Evolutionary conservation across 2,329 filamentous ascomycete genomes (phyloP).

Genomic region (Phyllosticta citribraziliensis): DNA sequence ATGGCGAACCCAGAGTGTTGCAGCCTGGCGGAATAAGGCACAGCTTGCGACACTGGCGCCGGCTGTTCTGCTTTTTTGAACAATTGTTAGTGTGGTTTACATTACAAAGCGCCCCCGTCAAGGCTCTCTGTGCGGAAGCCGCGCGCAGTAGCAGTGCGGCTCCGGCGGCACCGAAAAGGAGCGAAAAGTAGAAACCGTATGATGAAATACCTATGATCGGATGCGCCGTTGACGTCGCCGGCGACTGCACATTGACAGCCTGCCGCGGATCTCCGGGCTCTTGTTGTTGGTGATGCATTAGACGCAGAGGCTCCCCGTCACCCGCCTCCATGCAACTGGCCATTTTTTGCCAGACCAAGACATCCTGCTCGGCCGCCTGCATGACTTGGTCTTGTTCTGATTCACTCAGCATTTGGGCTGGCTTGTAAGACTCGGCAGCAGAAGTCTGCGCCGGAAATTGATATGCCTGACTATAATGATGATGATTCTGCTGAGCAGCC

Average conservation of each 20-base stretch:
- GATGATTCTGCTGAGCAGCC: conserved; percentile 4
- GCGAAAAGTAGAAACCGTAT: not conserved
- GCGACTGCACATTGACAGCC: not conserved
- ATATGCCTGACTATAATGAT: conserved; percentile 7
- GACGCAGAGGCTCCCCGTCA: not conserved
- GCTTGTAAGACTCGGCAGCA: conserved; percentile 6
- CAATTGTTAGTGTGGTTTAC: not conserved
- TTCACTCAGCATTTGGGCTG: conserved; percentile 4
- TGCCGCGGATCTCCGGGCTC: not conserved
- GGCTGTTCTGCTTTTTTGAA: not conserved
- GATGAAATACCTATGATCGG: not conserved
- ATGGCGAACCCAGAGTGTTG: conserved; percentile 6
- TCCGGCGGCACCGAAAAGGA: not conserved
- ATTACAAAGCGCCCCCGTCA: not conserved
- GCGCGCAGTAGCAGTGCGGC: not conserved
- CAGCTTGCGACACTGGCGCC: not conserved
- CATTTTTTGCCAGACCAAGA: conserved; percentile 9
- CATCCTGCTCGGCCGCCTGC: conserved; percentile 9
- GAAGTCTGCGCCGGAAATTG: conserved; percentile 9
- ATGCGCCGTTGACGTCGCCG: not conserved
- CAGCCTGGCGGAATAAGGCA: not conserved
- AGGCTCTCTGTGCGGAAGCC: not conserved
- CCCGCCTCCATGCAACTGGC: not conserved
- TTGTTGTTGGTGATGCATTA: not conserved
- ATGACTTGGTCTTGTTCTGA: conserved; percentile 2